Conservation (phyloP, 2,329 filamentous ascomycete genomes). For the Fonsecaea pugnacius region DNA sequence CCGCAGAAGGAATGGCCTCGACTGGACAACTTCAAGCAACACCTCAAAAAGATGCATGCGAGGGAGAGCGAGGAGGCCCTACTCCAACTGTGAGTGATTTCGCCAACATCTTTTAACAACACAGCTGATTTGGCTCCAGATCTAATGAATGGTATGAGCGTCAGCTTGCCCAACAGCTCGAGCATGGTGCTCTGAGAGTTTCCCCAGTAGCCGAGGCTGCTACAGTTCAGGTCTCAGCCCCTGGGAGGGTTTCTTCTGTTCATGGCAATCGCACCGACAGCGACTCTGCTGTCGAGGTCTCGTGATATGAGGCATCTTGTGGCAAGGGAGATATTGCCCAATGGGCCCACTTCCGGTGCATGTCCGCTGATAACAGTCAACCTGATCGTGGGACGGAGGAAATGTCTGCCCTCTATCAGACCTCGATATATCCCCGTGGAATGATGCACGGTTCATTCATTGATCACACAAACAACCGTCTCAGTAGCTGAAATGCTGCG, state of each 20-base stretch:
- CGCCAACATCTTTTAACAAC: not conserved
- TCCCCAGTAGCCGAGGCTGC: not conserved
- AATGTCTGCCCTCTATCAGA: too few relatives aligned
- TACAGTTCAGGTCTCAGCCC: not conserved
- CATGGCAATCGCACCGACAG: too few relatives aligned
- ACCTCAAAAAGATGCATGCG: slow-evolving; percentile 72
- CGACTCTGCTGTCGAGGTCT: too few relatives aligned
- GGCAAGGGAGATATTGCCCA: too few relatives aligned
- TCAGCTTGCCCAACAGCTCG: slow-evolving; percentile 6
- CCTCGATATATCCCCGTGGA: too few relatives aligned
- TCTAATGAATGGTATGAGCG: slow-evolving; percentile 45
- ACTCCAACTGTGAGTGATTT: slow-evolving; percentile 52
- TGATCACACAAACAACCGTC: too few relatives aligned
- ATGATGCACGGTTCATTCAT: too few relatives aligned
- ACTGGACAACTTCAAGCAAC: slow-evolving; percentile 82
- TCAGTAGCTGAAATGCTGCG: too few relatives aligned
- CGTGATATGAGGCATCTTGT: too few relatives aligned
- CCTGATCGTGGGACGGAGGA: too few relatives aligned
- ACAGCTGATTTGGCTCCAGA: slow-evolving; percentile 35
- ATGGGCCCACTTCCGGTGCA: too few relatives aligned
- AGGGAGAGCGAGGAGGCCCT: slow-evolving; percentile 51
- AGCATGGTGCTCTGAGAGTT: not conserved
- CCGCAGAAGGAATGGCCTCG: slow-evolving; percentile 75
- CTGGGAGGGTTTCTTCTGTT: not conserved
- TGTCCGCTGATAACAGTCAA: too few relatives aligned